Evolutionary conservation across 371 early-diverging fungal species (phyloP), one percentile per base, ranked within the genome.

Genomic region (Batrachochytrium dendrobatidis): DNA sequence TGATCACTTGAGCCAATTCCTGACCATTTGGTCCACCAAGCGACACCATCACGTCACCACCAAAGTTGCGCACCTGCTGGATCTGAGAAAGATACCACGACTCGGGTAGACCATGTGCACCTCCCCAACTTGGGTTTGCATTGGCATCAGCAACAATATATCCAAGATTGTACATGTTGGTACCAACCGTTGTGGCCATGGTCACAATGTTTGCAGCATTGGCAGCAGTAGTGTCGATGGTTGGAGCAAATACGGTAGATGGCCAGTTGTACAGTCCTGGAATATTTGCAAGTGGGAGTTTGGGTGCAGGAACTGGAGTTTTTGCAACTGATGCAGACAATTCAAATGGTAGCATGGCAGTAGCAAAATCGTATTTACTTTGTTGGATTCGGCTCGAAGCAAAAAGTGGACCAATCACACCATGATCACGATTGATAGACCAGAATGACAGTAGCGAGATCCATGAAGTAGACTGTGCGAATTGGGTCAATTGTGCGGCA

Each of bases 21-120:
- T 24, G 53, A 55, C 64, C 64, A 48, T 15, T 55, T n/a, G 63
- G 5, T 3, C 71, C 71, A 0, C 71, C 71, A 43, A 71, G 67
- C 0, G 65, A 65, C 31, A 71, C 53, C 35, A 58, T 57, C 7
- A 67, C 61, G 49, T 71, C 71, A 20, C 71, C 71, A 25, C 68
- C 68, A 7, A 34, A 20, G 1, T 22, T 34, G 5, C 68, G 31
- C 24, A 68, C n/a, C 15, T 39, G 45, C 6, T 33, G 22, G 44
- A 68, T 48, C 22, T 59, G 33, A n/a, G 60, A 61, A 25, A 39
- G 10, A 34, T 64, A 64, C 45, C 61, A 62, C 7, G 24, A 18
- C 0, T 28, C 46, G 46, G 46, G 24, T 3, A 45, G 46, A 26
- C 46, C 12, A 26, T 12, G 46, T 5, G 46, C 12, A 6, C 68